Base-by-base conservation (phyloP, 1,139 yeast species). In the Pneumocystis jirovecii region DNA sequence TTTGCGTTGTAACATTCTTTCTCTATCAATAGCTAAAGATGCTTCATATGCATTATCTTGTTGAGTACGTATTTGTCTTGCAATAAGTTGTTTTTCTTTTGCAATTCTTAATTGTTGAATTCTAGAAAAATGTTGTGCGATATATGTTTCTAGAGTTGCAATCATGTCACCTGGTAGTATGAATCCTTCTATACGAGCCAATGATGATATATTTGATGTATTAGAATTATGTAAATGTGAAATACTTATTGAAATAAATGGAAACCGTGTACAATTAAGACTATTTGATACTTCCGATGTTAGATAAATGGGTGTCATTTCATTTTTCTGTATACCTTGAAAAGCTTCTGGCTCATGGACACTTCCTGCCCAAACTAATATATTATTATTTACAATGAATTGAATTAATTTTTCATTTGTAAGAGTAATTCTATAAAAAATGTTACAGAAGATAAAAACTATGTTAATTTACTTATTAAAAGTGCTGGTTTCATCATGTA, bases 361-460 rank as follows among this genome's bases (percentile, higher is more conserved):
- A 73, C 88, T 87, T 8, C 97, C 96, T 50, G 95, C 96, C 97
- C 97, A 93, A 4, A 89, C 77, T 2, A 89, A 72, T 2, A 85
- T 74, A 62, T 81, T 78, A 64, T 80, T 81, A 65, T 82, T 82
- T 42, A 73, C 72, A 63, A 88, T 76, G 63, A 86, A 76, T 10
- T 77, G 76, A 7, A 82, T 76, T 66, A 89, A 84, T 44, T 76
- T 76, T 0, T 80, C 81, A 69, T 83, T 79, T 56, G 85, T 76
- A 61, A 90, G 75, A 3, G 87, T 80, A 17, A 80, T 79, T n/a
- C 61, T 60, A 31, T 39, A 39, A 50, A 45, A 12, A 50, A 50
- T 50, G 57, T 50, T 50, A 50, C n/a, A 12, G 21, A 50, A 12
- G 25, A 25, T 8, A 50, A 25, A 50, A 50, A 29, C 12, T 19